A percentile compares a stretch with the other conserved stretches of the same genome.
Conservation (phyloP, 176 grass and related monocot species). For the Elymus sibiricus region DNA sequence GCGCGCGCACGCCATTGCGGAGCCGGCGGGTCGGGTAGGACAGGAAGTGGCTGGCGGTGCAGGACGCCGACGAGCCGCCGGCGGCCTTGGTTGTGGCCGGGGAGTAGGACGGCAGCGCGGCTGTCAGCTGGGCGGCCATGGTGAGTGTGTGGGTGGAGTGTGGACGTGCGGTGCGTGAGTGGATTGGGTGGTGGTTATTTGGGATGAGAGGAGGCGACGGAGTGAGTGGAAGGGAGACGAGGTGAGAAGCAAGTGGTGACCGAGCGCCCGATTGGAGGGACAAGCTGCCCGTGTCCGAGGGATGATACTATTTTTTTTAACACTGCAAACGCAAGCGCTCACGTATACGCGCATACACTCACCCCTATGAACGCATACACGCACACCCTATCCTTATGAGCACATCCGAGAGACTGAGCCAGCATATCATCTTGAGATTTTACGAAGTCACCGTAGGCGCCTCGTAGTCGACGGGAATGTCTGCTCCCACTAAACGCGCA, state of each 20-base stretch:
- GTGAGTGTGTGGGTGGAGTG: not conserved
- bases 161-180: not conserved
- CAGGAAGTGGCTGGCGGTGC: constrained; percentile 30
- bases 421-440: too few relatives aligned
- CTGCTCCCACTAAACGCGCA: too few relatives aligned
- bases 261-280: not conserved
- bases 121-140: constrained; percentile 47
- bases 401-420: too few relatives aligned
- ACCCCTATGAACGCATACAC: too few relatives aligned
- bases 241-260: constrained; percentile 24
- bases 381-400: too few relatives aligned
- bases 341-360: too few relatives aligned
- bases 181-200: constrained; percentile 24
- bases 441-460: too few relatives aligned
- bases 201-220: not conserved
- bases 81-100: not conserved
- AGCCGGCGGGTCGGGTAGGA: constrained; percentile 12
- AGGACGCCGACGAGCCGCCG: constrained; percentile 12
- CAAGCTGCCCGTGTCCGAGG: not conserved
- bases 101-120: constrained; percentile 40
- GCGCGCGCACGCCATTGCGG: constrained; percentile 29
- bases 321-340: too few relatives aligned
- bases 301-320: too few relatives aligned
- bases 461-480: too few relatives aligned
- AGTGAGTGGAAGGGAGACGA: constrained; percentile 27